A percentile compares a stretch with the other conserved stretches of the same genome.
These are phyloP conservation scores for Botryosphaeria dothidea DNA, from an alignment of 2,329 filamentous ascomycete genomes.

Conservation along the genomic window DNA sequence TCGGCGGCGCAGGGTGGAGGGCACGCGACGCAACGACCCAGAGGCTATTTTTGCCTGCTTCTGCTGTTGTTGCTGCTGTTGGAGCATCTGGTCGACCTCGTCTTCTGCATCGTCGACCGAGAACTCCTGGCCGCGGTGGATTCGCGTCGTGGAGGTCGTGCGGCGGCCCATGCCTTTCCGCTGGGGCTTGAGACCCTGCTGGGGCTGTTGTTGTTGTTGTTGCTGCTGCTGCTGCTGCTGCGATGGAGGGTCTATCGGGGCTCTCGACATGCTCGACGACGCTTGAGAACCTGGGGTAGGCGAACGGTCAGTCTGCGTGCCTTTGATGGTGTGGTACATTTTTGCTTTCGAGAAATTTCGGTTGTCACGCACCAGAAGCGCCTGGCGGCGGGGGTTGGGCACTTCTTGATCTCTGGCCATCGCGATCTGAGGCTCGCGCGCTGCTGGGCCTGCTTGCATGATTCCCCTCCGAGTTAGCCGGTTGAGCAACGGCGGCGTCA, in stretches of 20 bases:
- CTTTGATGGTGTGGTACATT: conserved; percentile 3
- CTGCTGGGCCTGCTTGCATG: conserved; percentile 6
- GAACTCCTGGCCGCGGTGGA: conserved; percentile 81
- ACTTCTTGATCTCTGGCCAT: conserved; percentile 1
- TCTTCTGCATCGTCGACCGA: conserved; percentile 85
- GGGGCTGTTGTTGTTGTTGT: background rate
- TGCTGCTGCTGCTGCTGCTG: background rate
- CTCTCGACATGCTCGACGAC: background rate
- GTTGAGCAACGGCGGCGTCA: background rate
- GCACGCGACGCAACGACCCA: conserved; percentile 48
- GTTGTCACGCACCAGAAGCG: conserved; percentile 3
- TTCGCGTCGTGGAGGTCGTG: conserved; percentile 71
- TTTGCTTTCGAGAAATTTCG: background rate
- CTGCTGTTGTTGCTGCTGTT: conserved; percentile 24
- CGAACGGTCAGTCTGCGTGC: conserved; percentile 5
- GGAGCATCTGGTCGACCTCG: conserved; percentile 73
- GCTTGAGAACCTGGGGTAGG: background rate
- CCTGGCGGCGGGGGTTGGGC: conserved; percentile 2
- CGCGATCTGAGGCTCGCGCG: conserved; percentile 9
- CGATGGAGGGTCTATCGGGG: background rate
- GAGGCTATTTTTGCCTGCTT: conserved; percentile 33
- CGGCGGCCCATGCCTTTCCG: conserved; percentile 75
- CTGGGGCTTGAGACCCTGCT: conserved; percentile 43
- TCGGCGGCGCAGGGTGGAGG: conserved; percentile 54
- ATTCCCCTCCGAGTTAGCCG: background rate